A percentile compares a stretch with the other conserved stretches of the same genome.
These are phyloP conservation scores for Debaryomyces sp. DNA, from an alignment of 1,139 yeast species.

Conservation along the genomic window DNA sequence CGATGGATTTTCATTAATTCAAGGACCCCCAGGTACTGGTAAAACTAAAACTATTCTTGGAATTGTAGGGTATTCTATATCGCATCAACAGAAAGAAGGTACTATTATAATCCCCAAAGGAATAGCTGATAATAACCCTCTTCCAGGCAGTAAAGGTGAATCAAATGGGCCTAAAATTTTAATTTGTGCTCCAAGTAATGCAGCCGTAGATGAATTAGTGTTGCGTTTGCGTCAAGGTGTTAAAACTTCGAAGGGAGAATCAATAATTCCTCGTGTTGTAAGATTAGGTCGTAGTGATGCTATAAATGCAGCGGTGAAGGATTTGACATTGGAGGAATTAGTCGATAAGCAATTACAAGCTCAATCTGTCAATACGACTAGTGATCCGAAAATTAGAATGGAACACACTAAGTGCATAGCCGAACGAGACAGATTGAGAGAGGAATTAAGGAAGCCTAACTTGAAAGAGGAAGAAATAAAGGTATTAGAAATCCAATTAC, in stretches of 20 bases:
- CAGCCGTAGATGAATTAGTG: conserved; percentile 98
- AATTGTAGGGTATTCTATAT: conserved; percentile 76
- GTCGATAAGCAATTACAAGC: conserved; percentile 68
- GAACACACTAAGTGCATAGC: conserved; percentile 55
- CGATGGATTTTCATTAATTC: conserved; percentile 85
- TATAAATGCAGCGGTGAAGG: conserved; percentile 78
- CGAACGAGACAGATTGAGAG: conserved; percentile 54
- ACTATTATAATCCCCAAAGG: conserved; percentile 30
- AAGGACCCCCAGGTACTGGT: conserved; percentile 99
- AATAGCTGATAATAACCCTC: conserved; percentile 1
- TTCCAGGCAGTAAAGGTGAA: conserved; percentile 3
- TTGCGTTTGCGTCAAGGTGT: conserved; percentile 80
- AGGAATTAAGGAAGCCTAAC: conserved; percentile 34
- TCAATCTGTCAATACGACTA: conserved; percentile 31
- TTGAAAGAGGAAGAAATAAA: conserved; percentile 43
- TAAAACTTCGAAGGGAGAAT: conserved; percentile 55
- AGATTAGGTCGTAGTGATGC: conserved; percentile 92
- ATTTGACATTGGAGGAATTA: conserved; percentile 82
- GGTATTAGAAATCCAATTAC: conserved; percentile 49
- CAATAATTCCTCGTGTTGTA: conserved; percentile 71
- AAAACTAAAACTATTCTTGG: conserved; percentile 96
- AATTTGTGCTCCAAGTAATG: conserved; percentile 98
- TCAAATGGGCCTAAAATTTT: conserved; percentile 49
- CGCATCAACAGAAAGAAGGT: conserved; percentile 27
- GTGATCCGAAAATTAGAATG: conserved; percentile 52